Evolutionary conservation across 495 filamentous ascomycete species (phyloP), one percentile per base, ranked within the genome.

Genomic region (Tuber melanosporum): DNA sequence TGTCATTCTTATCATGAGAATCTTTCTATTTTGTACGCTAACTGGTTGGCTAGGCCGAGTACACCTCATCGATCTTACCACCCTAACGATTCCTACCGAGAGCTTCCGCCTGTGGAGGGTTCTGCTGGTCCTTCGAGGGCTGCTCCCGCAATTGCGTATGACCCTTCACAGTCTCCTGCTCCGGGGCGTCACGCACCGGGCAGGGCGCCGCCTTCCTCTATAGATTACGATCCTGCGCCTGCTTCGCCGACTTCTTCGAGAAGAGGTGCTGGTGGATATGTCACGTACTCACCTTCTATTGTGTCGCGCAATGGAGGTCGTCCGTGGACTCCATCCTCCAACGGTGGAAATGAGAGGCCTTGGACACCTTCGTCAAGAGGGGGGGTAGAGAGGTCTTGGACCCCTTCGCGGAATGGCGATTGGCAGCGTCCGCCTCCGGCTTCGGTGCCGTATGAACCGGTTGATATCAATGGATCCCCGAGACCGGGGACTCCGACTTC

Each of bases 381-480:
- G 1, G 52, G 46, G 43, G 72, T 75, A 20, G 72, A 80, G 47
- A 72, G 76, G 70, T 45, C 94, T 19, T 95, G 92, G 91, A 91
- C 91, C 14, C 92, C 94, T 0, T 90, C 90, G 5, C 88, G 91
- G 77, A 86, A 83, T 73, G 77, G 81, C 19, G 84, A 94, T 70
- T 94, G 89, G 81, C 83, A 85, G 4, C 87, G 91, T 57, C 93
- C 92, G 5, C 92, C 92, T 15, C 89, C 91, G 14, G 88, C 90
- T 1, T 89, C 86, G 78, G 85, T 90, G 39, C 84, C 90, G 32
- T 99, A 95, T 83, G 95, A 98, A 82, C 92, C 94, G 0, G 88
- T 90, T 26, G 94, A 97, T 81, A 83, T 98, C 73, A 95, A 98
- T 82, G 95, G 95, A 12, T 93, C 89, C 57, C 94, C 95, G 14